Base-by-base conservation (phyloP, 805 yeast genomes). In the Candida easanensis region DNA sequence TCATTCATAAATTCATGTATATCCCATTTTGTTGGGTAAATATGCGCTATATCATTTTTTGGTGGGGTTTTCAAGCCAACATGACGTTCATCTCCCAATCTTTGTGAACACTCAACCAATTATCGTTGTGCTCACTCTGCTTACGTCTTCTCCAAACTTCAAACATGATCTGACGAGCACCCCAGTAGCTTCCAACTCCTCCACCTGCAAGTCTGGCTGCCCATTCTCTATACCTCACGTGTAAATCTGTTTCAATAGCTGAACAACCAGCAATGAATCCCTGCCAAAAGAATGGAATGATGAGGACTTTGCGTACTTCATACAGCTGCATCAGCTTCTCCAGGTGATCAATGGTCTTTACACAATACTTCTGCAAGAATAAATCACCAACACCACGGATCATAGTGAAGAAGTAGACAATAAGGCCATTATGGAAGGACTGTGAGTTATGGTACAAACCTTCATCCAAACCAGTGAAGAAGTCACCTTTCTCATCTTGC, bases 251-350 rank as follows among this genome's bases (percentile, higher is more conserved):
- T 5, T 82, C 77, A 46, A 77, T 74, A 10, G 89, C 83, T 48
- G 85, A 88, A 55, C 93, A 83, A 0, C 95, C 96, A 1, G 91
- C 89, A 34, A 88, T 82, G 52, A 88, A 88, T 0, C 93, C 95
- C 57, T 85, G 91, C 93, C 96, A 88, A 53, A 87, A 80, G 26
- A 87, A 66, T 4, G 97, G 96, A 27, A 83, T 77, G 17, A 83
- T 74, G 1, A 82, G 79, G 20, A 77, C 80, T 17, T 71, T 64
- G 15, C 66, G 61, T 3, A 51, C 49, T 6, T 74, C 73, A 26
- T 82, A 79, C 38, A 86, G 65, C 32, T 61, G 58, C 44, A 80
- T 85, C 42, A 88, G 75, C 43, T 73, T 69, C 54, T 82, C 79
- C 51, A 88, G 65, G 57, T 84, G 88, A 19, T 70, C 65, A 39